Percentiles rank a stretch among this genome's conserved stretches.
Conservation (phyloP, 805 yeast species). For the Hanseniaspora valbyensis region DNA sequence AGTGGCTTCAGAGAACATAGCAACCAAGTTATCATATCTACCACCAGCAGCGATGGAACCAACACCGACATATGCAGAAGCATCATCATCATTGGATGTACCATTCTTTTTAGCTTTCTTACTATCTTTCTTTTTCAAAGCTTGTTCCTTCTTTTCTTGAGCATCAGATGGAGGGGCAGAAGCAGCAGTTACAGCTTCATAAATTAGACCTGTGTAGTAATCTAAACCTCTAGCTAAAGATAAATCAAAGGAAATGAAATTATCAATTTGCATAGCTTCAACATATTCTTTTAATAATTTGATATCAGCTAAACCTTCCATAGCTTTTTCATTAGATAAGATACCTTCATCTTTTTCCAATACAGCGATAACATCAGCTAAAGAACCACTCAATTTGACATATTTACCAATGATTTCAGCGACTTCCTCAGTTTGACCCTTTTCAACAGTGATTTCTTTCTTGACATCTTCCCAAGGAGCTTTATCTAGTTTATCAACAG, state of each 20-base stretch:
- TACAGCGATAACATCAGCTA: conserved; percentile 46
- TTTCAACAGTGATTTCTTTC: conserved; percentile 84
- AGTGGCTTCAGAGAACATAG: conserved; percentile 81
- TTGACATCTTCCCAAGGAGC: conserved; percentile 90
- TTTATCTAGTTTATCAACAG: conserved; percentile 94
- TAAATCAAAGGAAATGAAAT: conserved; percentile 70
- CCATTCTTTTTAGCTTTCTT: conserved; percentile 16
- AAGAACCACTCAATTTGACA: conserved; percentile 74
- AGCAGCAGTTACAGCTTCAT: conserved; percentile 89
- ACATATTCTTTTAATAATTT: conserved; percentile 59
- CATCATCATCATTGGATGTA: conserved; percentile 63
- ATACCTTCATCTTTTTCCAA: conserved; percentile 51
- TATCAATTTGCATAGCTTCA: conserved; percentile 67
- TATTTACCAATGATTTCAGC: conserved; percentile 89
- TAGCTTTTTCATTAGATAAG: conserved; percentile 58
- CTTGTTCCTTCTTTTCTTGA: conserved; percentile 46
- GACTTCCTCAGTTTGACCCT: conserved; percentile 79
- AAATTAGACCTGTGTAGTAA: conserved; percentile 92
- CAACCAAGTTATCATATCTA: conserved; percentile 90
- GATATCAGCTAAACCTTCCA: conserved; percentile 74
- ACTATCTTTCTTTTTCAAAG: conserved; percentile 25
- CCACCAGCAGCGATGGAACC: conserved; percentile 99
- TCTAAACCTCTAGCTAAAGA: conserved; percentile 96
- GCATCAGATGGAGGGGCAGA: conserved; percentile 92
- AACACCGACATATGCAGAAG: conserved; percentile 92